Conservation (phyloP, 495 filamentous ascomycete species). For the Penicillium riverlandense region DNA sequence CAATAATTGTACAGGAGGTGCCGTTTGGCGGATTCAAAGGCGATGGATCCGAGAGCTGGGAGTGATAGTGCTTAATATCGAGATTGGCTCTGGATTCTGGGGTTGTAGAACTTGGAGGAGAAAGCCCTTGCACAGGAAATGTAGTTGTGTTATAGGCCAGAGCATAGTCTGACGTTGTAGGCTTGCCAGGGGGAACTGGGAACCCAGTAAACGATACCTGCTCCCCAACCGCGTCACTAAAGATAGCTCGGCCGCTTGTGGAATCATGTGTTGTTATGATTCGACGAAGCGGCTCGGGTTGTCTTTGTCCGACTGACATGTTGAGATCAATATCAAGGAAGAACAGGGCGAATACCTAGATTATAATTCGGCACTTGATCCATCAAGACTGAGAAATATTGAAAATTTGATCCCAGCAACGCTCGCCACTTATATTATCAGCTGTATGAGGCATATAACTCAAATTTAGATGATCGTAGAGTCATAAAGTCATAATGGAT, state of each 20-base stretch:
- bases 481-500: too few species aligned
- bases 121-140: slow-evolving; percentile 15
- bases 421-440: too few species aligned
- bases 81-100: slow-evolving; percentile 11
- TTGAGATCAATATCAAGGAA: slow-evolving; percentile 7
- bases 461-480: too few species aligned
- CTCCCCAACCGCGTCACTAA: slow-evolving; percentile 7
- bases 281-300: slow-evolving; percentile 11
- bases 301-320: slow-evolving; percentile 12
- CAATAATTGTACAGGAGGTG: slow-evolving; percentile 19
- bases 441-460: too few species aligned
- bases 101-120: slow-evolving; percentile 10
- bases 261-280: slow-evolving; percentile 13
- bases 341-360: background rate
- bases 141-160: slow-evolving; percentile 11
- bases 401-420: too few species aligned
- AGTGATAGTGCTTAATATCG: slow-evolving; percentile 13
- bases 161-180: slow-evolving; percentile 13
- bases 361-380: too few species aligned
- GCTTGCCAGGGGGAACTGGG: slow-evolving; percentile 12
- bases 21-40: slow-evolving; percentile 17
- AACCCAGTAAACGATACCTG: slow-evolving; percentile 15
- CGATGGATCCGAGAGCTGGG: slow-evolving; percentile 12
- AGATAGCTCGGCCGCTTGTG: slow-evolving; percentile 10
- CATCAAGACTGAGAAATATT: too few species aligned